Evolutionary conservation across 305 asterid species (phyloP), one percentile per base, ranked within the genome.

Genomic region (Nicotiana rustica): DNA sequence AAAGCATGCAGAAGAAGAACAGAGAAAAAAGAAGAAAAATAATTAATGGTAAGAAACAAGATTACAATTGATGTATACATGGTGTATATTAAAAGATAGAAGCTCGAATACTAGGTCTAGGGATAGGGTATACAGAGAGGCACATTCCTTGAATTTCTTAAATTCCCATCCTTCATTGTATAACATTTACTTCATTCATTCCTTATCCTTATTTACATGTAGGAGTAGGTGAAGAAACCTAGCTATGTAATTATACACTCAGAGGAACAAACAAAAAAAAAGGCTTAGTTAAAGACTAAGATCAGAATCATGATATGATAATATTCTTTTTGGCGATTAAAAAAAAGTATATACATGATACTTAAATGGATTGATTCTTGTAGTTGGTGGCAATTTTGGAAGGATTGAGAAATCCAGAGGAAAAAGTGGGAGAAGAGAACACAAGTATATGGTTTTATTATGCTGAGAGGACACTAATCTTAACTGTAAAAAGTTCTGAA

Each of bases 381-480:
- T 84, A 91, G 98, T 91, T 92, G 98, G 94, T 93, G 95, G 91
- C 93, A 89, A 81, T 82, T 92, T 93, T 95, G 98, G 96, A 93
- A 91, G 97, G 91, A 95, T 95, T 91, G 91, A 82, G 93, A 85
- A 88, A 85, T 83, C 49, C 29, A 78, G 31, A 79, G 81, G 4
- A 65, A 85, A 89, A 91, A 89, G 91, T 59, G 88, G 56, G 83
- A 87, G 65, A 77, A 82, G 91, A 89, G 92, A 88, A 86, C 85
- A 79, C 91, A 89, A 89, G 89, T 89, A 86, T 71, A 86, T 91
- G 95, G 94, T 86, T 79, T 90, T 87, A 82, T 89, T 87, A 83
- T 89, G 52, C 60, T 81, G 67, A 61, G 41, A 55, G 66, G 80
- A 82, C 19, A 60, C 78, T 60, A n/a, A 78, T 78, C 36, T 12